Evolutionary conservation across 805 yeast genomes (phyloP), one percentile per base, ranked within the genome.

Genomic region (Candida yuanshanica): DNA sequence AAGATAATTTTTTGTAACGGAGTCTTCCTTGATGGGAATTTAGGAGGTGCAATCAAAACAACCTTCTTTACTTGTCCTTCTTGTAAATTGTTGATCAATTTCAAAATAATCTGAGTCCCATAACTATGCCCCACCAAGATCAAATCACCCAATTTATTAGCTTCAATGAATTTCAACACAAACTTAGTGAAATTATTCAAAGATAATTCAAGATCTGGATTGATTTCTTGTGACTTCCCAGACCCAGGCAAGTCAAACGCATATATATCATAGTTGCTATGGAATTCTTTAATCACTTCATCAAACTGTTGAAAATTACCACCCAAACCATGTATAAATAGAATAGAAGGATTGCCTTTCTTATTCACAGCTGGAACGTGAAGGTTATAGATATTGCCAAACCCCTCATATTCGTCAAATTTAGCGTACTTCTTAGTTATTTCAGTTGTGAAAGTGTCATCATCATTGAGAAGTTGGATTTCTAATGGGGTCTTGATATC

Each of bases 301-400:
- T 85, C 93, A 58, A 90, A 90, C 58, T 89, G 96, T 18, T 87
- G 77, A 56, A 85, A 66, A 51, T 81, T 91, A 2, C 98, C 98
- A 2, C 97, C 98, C 17, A 91, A 61, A 0, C 98, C 98, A 64
- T 89, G 97, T 16, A 90, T 56, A 42, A 88, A 75, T 2, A 87
- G 62, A 6, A 83, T 60, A 2, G 80, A 64, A 10, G 41, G 37
- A 13, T 35, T 38, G 1, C 38, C 14, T 7, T 35, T 32, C 17
- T 37, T 37, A 21, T 46, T 45, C 10, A 41, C 36, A n/a, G 33
- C 20, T 12, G 52, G 51, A 4, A 43, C 24, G 6, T 46, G 35
- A 6, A 50, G 22, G 9, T 46, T 43, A 33, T 45, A 41, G 2
- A 52, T 34, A 2, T 48, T 36, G 7, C 52, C 52, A 13, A 45